Percentiles rank a stretch among this genome's conserved stretches.
Evolutionary conservation across 495 filamentous ascomycete genomes (phyloP).

Genomic region (Daldinia concentrica): DNA sequence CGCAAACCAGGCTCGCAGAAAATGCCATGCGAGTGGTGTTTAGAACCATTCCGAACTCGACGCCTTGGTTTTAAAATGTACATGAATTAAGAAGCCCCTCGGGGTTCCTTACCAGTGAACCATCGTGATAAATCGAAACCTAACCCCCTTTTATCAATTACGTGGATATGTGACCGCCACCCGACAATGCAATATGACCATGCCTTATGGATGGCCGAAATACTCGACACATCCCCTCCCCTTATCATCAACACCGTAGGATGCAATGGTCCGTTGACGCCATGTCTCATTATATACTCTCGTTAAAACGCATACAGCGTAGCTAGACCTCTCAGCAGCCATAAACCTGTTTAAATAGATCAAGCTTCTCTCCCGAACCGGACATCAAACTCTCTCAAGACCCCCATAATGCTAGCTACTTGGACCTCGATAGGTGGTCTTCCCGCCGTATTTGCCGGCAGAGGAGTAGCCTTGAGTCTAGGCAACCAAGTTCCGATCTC

Average conservation of each 20-base stretch:
- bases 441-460: conserved; percentile 36
- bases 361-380: conserved; percentile 66
- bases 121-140: conserved; percentile 10
- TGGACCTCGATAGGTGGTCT: conserved; percentile 80
- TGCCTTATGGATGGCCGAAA: conserved; percentile 12
- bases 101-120: conserved; percentile 7
- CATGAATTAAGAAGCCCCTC: not conserved
- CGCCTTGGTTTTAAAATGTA: conserved; percentile 15
- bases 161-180: not conserved
- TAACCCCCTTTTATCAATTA: conserved; percentile 1
- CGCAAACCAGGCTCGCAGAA: not conserved
- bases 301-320: conserved; percentile 3
- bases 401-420: conserved; percentile 85
- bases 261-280: conserved; percentile 30
- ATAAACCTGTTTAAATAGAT: not conserved
- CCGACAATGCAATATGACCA: conserved; percentile 15
- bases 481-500: conserved; percentile 80
- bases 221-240: conserved; percentile 5
- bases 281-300: conserved; percentile 26
- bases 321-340: not conserved
- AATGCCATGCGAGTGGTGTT: conserved; percentile 18
- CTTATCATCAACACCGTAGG: conserved; percentile 25
- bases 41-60: conserved; percentile 24
- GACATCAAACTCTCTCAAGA: conserved; percentile 83
- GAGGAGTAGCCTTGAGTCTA: conserved; percentile 70